Base-by-base conservation (phyloP, 495 filamentous ascomycete species). In the Trypethelium eluteriae region DNA sequence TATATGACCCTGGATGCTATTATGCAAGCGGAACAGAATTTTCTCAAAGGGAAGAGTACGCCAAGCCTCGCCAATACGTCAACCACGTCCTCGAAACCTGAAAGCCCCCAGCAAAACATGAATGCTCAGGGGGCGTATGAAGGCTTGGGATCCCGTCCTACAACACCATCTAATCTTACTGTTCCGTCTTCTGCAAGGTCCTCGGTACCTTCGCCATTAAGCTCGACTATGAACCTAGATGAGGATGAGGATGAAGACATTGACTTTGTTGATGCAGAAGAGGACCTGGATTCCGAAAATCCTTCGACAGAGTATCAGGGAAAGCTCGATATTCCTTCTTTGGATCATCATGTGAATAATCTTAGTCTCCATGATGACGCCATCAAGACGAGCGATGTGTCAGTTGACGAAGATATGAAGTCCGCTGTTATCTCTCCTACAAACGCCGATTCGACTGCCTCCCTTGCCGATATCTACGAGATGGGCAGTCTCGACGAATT, bases 1-100 rank as follows among this genome's bases (percentile, higher is more conserved):
- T 98, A 89, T 72, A 79, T 89, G 35, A 89, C 93, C 3, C 79
- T 98, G 18, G 88, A 96, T 74, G 83, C 81, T 4, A 89, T 98
- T 66, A 69, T 84, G 67, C 82, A 85, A 62, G 84, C 84, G 70
- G 86, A 89, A 73, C 80, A 80, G 64, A 82, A 77, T 66, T 88
- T 82, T 62, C 76, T 87, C 73, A 79, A 79, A 62, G 71, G 69
- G 14, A 75, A 72, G 62, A 70, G 56, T 44, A 69, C 66, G 64
- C 61, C 66, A 14, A 76, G 71, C 57, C 73, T 69, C 34, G 56
- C 73, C 12, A 72, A 64, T 46, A 63, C 49, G 39, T 75, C 76
- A 2, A 53, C 66, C 14, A 72, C 71, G 7, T 71, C 72, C 53
- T 64, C 76, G 9, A 68, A 67, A 35, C 38, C 50, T 16, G 67